A percentile compares a stretch with the other conserved stretches of the same genome.
These are phyloP conservation scores for Litsea cubeba DNA, from an alignment of 164 flowering plant genomes.

Conservation along the genomic window DNA sequence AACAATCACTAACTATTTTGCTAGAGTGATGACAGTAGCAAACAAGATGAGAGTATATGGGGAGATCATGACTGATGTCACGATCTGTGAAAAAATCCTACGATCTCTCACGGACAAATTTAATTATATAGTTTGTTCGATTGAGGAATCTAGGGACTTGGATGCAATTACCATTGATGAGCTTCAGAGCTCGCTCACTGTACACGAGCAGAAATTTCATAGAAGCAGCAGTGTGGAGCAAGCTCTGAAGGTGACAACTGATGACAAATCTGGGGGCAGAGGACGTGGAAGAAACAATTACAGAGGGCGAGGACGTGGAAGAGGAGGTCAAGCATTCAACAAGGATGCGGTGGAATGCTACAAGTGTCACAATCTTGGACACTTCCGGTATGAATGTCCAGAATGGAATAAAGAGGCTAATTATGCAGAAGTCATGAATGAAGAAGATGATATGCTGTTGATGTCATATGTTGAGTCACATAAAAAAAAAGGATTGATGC, in stretches of 20 bases:
- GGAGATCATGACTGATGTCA: too few species aligned
- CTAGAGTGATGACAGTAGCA: too few species aligned
- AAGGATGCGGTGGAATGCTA: slow-evolving; percentile 13
- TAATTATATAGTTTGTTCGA: slow-evolving; percentile 10
- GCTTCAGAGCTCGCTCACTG: slow-evolving; percentile 17
- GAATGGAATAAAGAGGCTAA: too few species aligned
- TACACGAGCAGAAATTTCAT: slow-evolving; percentile 19
- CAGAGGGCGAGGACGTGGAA: slow-evolving; percentile 16
- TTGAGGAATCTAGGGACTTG: slow-evolving; percentile 16
- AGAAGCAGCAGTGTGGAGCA: slow-evolving; percentile 8
- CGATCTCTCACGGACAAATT: slow-evolving; percentile 17
- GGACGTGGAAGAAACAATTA: slow-evolving; percentile 13
- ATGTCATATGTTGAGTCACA: too few species aligned
- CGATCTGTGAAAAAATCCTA: slow-evolving; percentile 11
- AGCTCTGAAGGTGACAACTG: slow-evolving; percentile 14
- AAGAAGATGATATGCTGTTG: too few species aligned
- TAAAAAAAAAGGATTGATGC: too few species aligned
- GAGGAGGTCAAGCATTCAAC: slow-evolving; percentile 7
- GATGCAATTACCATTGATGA: too few species aligned
- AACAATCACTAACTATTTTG: slow-evolving; percentile 2
- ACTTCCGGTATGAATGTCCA: slow-evolving; percentile 8
- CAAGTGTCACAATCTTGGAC: neutral
- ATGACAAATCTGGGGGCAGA: slow-evolving; percentile 15
- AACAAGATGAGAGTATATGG: too few species aligned
- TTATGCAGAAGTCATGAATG: too few species aligned